A percentile compares a stretch with the other conserved stretches of the same genome.
Evolutionary conservation across 192 early-diverging fungal species (phyloP).

Genomic region (Backusella tuberculispora): DNA sequence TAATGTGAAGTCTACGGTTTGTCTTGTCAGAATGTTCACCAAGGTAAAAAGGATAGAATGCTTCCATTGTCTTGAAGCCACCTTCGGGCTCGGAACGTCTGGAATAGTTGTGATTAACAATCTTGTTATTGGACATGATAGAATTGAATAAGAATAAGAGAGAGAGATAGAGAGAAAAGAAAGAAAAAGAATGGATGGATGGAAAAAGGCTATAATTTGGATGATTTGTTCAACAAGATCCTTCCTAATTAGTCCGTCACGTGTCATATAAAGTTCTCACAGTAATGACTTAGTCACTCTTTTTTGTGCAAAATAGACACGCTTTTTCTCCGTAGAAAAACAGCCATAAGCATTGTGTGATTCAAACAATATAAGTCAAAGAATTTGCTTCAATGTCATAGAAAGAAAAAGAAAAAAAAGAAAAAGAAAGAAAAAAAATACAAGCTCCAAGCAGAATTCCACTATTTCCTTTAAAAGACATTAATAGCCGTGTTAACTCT

Average conservation of each 20-base stretch:
- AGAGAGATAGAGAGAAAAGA: neutral
- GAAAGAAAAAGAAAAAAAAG: no score
- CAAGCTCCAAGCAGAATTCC: no score
- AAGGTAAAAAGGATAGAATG: constrained; percentile 75
- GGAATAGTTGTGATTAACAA: constrained; percentile 55
- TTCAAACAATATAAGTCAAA: no score
- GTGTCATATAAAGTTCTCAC: neutral
- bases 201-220: neutral
- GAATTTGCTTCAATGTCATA: no score
- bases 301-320: neutral
- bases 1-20: constrained; percentile 58
- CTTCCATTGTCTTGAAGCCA: constrained; percentile 54
- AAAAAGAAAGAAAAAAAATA: no score
- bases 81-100: constrained; percentile 43
- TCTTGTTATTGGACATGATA: constrained; percentile 26
- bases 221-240: neutral
- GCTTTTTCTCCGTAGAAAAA: no score
- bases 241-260: neutral
- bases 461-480: no score
- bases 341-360: no score
- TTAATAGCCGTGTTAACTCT: no score
- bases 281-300: neutral
- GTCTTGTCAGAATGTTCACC: constrained; percentile 58
- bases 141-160: constrained; percentile 13
- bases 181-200: neutral